Evolutionary conservation across 2,329 filamentous ascomycete species (phyloP).

Genomic region (Cordyceps pruinosa): DNA sequence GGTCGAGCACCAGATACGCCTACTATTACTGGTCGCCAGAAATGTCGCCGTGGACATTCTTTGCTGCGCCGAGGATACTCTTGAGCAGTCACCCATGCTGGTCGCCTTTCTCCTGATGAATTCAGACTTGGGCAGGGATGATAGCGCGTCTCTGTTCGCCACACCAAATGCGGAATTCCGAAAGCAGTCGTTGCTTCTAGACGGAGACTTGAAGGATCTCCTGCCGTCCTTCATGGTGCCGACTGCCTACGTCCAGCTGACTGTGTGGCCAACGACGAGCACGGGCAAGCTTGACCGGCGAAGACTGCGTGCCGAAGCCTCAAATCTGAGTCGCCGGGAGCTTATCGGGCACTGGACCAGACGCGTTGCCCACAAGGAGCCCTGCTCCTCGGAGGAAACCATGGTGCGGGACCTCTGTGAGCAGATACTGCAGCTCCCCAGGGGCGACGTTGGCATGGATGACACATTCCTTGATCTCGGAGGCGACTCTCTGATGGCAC

Average conservation of each 20-base stretch:
- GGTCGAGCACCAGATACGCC: background rate
- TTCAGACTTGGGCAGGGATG: background rate
- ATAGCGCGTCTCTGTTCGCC: background rate
- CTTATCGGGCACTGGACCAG: background rate
- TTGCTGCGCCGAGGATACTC: background rate
- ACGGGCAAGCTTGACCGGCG: slow-evolving; percentile 2
- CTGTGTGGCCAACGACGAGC: background rate
- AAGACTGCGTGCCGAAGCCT: background rate
- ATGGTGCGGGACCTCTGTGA: background rate
- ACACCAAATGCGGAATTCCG: background rate
- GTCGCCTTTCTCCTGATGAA: background rate
- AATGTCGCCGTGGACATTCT: background rate
- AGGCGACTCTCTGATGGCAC: background rate
- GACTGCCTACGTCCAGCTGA: background rate
- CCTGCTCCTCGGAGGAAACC: background rate
- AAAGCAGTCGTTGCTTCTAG: background rate
- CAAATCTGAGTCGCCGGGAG: background rate
- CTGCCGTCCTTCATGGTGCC: background rate
- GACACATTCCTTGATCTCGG: slow-evolving; percentile 4
- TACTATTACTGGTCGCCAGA: background rate
- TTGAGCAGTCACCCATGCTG: background rate
- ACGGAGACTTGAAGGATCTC: background rate
- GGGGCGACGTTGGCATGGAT: background rate
- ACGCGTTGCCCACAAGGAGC: background rate
- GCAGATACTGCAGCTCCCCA: background rate